Evolutionary conservation across 176 grass and related monocot species (phyloP).

Genomic region (barley (Hordeum vulgare)): DNA sequence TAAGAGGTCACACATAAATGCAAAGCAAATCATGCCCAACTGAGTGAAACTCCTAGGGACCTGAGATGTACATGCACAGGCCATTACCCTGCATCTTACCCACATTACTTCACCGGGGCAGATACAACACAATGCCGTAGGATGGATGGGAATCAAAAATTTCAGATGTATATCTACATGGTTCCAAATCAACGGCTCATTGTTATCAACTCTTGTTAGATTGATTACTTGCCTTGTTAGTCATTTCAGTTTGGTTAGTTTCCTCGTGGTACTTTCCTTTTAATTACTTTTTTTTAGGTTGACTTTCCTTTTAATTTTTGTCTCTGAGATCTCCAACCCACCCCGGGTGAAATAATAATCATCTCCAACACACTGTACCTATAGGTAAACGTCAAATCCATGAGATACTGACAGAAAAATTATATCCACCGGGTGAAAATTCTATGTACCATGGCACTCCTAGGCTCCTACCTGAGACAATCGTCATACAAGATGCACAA

Average conservation of each 20-base stretch:
- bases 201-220: neutral
- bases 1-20: neutral
- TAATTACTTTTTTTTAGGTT: neutral
- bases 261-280: neutral
- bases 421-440: neutral
- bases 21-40: neutral
- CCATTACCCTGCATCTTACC: neutral
- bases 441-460: too few relatives aligned
- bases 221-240: neutral
- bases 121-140: neutral
- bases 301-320: neutral
- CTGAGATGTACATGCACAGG: slow-evolving; percentile 1
- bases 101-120: neutral
- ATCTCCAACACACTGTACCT: neutral
- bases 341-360: neutral
- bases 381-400: neutral
- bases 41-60: neutral
- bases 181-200: neutral
- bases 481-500: too few relatives aligned
- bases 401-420: neutral
- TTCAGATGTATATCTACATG: neutral
- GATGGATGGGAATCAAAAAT: neutral
- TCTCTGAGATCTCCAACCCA: neutral
- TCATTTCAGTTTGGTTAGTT: neutral
- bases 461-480: too few relatives aligned